Base-by-base conservation (phyloP, 108 stramenopile genomes). In the Aurantiochytrium sp. region DNA sequence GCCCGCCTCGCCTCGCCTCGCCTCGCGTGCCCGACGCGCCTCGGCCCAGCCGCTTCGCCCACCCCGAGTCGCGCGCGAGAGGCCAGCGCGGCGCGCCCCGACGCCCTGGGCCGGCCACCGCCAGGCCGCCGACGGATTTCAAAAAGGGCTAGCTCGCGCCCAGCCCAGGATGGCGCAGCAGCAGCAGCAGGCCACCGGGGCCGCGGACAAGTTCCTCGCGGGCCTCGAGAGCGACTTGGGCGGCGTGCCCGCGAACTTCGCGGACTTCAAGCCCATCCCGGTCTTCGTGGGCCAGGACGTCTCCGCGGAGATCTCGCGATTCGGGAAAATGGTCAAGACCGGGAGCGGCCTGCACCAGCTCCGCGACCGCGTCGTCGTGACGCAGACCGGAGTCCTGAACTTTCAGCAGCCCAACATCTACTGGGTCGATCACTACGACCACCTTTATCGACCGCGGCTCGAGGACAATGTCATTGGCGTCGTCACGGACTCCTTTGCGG, bases 391-490 rank as follows among this genome's bases (percentile, higher is more conserved):
- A 22, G 73, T 81, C 12, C 45, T 81, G 21, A 12, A 48, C 73
- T 81, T 81, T 30, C 15, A 48, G 45, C 73, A 81, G 73, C 73
- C 73, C 39, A 81, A 81, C 73, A 48, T 81, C 19, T 81, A 48
- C 73, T 81, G 73, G 73, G 73, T 81, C 27, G 73, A 81, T 6
- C 73, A 81, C 2, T 48, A 41, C n/a, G 45, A 48, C 39, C 73
- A 81, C 45, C 73, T 41, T 12, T 86, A 86, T 55, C 24, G 32
- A 4, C 86, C 86, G 8, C 17, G 10, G 4, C 30, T 55, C 6
- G 86, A 52, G 19, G 86, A 86, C 55, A 86, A 52, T 22, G 86
- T 86, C 31, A 52, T 86, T 55, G 86, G 54, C 17, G 86, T 86
- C 10, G 86, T 86, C 10, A 32, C 30, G 3, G 86, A 55, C 8